A percentile compares a stretch with the other conserved stretches of the same genome.
Conservation (phyloP, 176 grass and related monocot species). For the Musa acuminata region DNA sequence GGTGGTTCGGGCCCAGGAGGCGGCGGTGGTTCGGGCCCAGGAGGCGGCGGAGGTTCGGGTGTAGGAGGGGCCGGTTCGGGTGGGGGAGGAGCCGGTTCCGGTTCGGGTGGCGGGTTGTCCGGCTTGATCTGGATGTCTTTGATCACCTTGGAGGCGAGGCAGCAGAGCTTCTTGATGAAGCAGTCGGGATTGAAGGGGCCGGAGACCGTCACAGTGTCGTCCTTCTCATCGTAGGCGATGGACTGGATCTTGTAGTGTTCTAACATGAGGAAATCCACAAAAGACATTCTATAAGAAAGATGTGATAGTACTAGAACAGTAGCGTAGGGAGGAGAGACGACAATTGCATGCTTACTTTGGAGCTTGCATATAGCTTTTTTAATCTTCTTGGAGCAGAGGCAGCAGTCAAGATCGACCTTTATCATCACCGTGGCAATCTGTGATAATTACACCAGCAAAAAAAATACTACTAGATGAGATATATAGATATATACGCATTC, state of each 20-base stretch:
- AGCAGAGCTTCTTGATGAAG: constrained; percentile 30
- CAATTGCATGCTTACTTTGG: constrained; percentile 15
- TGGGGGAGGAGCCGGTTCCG: not conserved
- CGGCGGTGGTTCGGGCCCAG: not conserved
- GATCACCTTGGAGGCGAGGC: constrained; percentile 36
- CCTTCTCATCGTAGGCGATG: constrained; percentile 20
- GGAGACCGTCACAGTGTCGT: constrained; percentile 21
- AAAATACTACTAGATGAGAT: not conserved
- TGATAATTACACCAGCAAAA: not conserved
- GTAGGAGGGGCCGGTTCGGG: constrained; percentile 5
- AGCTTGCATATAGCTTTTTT: constrained; percentile 35
- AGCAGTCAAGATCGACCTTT: constrained; percentile 36
- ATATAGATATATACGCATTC: no score
- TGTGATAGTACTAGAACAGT: not conserved
- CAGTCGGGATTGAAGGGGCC: constrained; percentile 24
- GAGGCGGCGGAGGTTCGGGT: not conserved
- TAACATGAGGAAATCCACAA: not conserved
- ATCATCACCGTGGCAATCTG: constrained; percentile 26
- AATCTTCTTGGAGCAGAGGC: constrained; percentile 37
- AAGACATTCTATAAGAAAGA: not conserved
- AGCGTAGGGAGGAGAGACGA: not conserved
- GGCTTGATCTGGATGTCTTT: constrained; percentile 27
- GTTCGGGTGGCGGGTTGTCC: not conserved
- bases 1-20: not conserved
- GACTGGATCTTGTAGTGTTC: constrained; percentile 30